A percentile compares a stretch with the other conserved stretches of the same genome.
Evolutionary conservation across 1,284 basidiomycete species (phyloP).

Genomic region (Cryptococcus wingfieldii): DNA sequence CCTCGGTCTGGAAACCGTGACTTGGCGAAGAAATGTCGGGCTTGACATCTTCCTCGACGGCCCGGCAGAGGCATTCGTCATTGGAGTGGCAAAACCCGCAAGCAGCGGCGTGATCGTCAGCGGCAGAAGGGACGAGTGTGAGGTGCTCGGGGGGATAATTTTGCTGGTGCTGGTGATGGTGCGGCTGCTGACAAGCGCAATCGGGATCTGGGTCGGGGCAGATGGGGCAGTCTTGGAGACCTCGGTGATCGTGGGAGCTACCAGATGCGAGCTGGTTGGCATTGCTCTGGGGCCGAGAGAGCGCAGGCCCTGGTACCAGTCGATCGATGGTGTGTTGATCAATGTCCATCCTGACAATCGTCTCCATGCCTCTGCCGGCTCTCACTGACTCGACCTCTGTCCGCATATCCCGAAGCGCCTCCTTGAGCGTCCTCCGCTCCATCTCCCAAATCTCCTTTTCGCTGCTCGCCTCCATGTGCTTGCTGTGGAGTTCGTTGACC

Average conservation of each 20-base stretch:
- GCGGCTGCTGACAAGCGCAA: slow-evolving; percentile 41
- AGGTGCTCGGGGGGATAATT: slow-evolving; percentile 6
- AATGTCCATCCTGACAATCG: slow-evolving; percentile 15
- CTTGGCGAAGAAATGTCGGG: slow-evolving; percentile 25
- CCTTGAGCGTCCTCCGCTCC: slow-evolving; percentile 15
- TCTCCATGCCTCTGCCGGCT: slow-evolving; percentile 16
- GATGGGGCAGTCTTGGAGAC: slow-evolving; percentile 33
- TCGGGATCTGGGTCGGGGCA: slow-evolving; percentile 47
- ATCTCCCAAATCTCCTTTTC: slow-evolving; percentile 45
- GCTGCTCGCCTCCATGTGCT: slow-evolving; percentile 61
- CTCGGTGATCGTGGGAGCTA: neutral
- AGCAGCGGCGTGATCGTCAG: slow-evolving; percentile 4
- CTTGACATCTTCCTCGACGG: slow-evolving; percentile 31
- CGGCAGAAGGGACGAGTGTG: slow-evolving; percentile 5
- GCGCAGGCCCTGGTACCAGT: slow-evolving; percentile 8
- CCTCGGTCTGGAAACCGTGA: slow-evolving; percentile 8
- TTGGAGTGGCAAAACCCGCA: slow-evolving; percentile 41
- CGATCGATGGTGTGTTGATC: slow-evolving; percentile 13
- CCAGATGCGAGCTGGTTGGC: neutral
- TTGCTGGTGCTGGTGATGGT: slow-evolving; percentile 1
- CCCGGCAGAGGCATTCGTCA: slow-evolving; percentile 39
- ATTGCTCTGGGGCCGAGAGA: slow-evolving; percentile 5
- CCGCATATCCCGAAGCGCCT: slow-evolving; percentile 10
- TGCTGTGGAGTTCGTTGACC: slow-evolving; percentile 58
- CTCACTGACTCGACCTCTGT: slow-evolving; percentile 14